Evolutionary conservation across 2,329 filamentous ascomycete species (phyloP), one percentile per base, ranked within the genome.

Genomic region (Gliomastix tumulicola): DNA sequence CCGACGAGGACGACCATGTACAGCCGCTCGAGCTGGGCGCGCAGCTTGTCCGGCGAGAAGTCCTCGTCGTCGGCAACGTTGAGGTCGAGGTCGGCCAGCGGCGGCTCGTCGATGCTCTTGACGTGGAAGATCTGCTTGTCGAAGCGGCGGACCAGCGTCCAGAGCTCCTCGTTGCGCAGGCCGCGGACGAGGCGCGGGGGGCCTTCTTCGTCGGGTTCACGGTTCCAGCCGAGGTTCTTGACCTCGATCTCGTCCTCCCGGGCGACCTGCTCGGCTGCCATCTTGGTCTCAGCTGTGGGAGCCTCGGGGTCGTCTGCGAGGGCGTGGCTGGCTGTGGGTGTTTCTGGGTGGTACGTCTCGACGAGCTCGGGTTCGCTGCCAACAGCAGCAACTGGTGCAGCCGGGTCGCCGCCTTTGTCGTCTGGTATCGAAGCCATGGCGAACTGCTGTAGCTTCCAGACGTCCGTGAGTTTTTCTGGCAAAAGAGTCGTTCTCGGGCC

Each of bases 41-140:
- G 73, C 31, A 94, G 65, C 60, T 92, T 92, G 50, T 92, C 86
- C 0, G 87, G 86, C 0, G 83, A 86, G 55, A 92, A 92, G 39
- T 89, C 83, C 46, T 92, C 86, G 37, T 90, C 81, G 27, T 88
- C 82, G 5, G 85, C 81, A 38, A 87, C 82, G 47, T 88, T 87
- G 40, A 94, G 70, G 55, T 94, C 87, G 25, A 94, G 63, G 12
- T 79, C 76, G 6, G 82, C 84, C 2, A 83, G 71, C 1, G 60
- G 60, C 0, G 50, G 40, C 25, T 59, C 49, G 1, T 56, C 47
- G 8, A 81, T 75, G 20, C 82, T 77, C 54, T 84, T 87, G 47
- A 92, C 83, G 59, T 75, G 64, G 44, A 76, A 76, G 36, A 75
- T 62, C 59, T 77, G 73, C 66, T 87, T 87, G 54, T 89, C 80